phyloP scores from a whole-genome alignment of 2,329 filamentous ascomycete genomes.

The Aaosphaeria arxii region DNA sequence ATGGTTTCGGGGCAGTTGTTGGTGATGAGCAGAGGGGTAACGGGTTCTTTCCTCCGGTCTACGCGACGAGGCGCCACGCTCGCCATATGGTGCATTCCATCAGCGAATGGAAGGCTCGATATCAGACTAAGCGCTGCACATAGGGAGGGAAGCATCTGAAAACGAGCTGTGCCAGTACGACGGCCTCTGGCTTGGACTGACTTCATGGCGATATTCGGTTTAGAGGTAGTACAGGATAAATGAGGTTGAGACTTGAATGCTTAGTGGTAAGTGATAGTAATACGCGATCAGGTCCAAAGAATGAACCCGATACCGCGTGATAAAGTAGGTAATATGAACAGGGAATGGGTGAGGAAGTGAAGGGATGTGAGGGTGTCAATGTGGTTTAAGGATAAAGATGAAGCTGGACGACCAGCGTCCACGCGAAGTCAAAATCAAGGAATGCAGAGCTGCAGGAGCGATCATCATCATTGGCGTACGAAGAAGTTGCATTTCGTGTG shows the following conservation, averaged over 20 bases:
- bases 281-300: no score
- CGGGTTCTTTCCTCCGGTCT: conserved; percentile 30
- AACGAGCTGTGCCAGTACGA: conserved; percentile 3
- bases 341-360: background rate
- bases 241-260: no score
- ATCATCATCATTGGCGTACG: conserved; percentile 11
- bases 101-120: conserved; percentile 16
- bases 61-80: conserved; percentile 24
- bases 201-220: background rate
- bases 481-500: conserved; percentile 3
- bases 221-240: no score
- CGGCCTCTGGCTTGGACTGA: no score
- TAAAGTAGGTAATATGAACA: no score
- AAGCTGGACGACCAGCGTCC: conserved; percentile 2
- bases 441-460: conserved; percentile 5
- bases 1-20: conserved; percentile 71
- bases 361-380: background rate
- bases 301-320: no score
- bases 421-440: conserved; percentile 6
- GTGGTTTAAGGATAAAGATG: conserved; percentile 1
- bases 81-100: conserved; percentile 32
- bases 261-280: no score
- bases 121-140: conserved; percentile 21
- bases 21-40: conserved; percentile 61
- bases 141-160: conserved; percentile 4